phyloP scores from a whole-genome alignment of 495 filamentous ascomycete genomes.

The Trichocladium uniseriatum region DNA sequence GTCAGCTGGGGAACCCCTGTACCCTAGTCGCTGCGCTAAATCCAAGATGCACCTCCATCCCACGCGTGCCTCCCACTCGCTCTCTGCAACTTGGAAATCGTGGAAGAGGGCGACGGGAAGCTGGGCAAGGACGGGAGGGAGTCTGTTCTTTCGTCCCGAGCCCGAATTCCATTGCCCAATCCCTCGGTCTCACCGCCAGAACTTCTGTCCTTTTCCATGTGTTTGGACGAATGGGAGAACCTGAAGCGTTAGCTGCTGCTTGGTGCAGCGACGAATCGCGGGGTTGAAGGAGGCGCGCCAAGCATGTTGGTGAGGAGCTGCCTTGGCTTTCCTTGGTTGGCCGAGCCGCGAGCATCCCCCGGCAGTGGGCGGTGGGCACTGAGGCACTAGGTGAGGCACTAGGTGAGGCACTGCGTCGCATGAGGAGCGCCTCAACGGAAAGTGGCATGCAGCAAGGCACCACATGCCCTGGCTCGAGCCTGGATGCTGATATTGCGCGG shows the following conservation, averaged over 20 bases:
- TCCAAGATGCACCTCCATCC: background rate
- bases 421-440: constrained; percentile 4
- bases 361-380: background rate
- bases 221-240: constrained; percentile 7
- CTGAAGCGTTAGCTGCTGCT: constrained; percentile 1
- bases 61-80: background rate
- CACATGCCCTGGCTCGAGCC: background rate
- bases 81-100: no score
- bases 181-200: constrained; percentile 7
- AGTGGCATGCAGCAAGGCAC: background rate
- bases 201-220: background rate
- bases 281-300: constrained; percentile 12
- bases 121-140: no score
- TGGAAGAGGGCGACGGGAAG: no score
- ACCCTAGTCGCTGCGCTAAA: constrained; percentile 10
- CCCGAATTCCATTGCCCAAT: background rate
- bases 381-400: no score
- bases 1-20: constrained; percentile 14
- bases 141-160: background rate
- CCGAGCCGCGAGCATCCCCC: no score
- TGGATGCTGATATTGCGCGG: background rate
- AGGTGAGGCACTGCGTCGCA: constrained; percentile 1
- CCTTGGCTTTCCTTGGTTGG: no score
- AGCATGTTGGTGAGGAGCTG: constrained; percentile 7
- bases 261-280: constrained; percentile 10